These are phyloP conservation scores for Sugiyamaella sp. DNA, from an alignment of 1,139 yeast genomes.

Conservation along the genomic window DNA sequence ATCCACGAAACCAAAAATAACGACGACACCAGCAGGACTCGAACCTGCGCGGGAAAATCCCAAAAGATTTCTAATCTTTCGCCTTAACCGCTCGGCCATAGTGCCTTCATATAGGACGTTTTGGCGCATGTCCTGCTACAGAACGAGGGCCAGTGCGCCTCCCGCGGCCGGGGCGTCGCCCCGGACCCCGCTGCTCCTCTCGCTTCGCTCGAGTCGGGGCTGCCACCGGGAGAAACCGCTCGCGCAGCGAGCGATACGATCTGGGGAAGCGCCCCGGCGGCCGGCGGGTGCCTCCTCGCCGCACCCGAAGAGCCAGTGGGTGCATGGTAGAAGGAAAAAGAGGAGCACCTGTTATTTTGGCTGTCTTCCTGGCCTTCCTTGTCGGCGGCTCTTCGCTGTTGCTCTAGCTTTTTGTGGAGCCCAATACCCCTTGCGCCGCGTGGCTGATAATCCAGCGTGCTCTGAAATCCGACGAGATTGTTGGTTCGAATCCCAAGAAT, in stretches of 20 bases:
- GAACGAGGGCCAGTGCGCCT: not conserved
- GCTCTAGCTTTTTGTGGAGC: too few relatives aligned
- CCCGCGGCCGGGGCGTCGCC: too few relatives aligned
- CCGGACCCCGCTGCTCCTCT: too few relatives aligned
- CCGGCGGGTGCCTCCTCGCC: not conserved
- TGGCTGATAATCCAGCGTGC: too few relatives aligned
- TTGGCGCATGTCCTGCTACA: not conserved
- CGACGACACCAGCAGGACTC: slow-evolving; percentile 85
- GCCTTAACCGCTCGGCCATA: slow-evolving; percentile 83
- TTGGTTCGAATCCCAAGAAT: too few relatives aligned
- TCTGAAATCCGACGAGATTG: too few relatives aligned
- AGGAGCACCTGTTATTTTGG: too few relatives aligned
- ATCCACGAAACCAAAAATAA: too few relatives aligned
- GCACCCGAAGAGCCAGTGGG: not conserved
- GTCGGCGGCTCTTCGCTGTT: too few relatives aligned
- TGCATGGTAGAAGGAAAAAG: too few relatives aligned
- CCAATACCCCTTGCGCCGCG: too few relatives aligned
- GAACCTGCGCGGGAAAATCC: slow-evolving; percentile 92
- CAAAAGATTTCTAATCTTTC: slow-evolving; percentile 82
- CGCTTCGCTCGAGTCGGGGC: not conserved
- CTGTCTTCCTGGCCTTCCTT: too few relatives aligned
- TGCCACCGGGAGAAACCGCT: not conserved
- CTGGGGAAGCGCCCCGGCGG: slow-evolving; percentile 1
- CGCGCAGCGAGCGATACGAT: not conserved
- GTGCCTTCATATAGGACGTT: slow-evolving; percentile 49